Conservation (phyloP, 257 asterid genomes). For the Linderniella brevidens region DNA sequence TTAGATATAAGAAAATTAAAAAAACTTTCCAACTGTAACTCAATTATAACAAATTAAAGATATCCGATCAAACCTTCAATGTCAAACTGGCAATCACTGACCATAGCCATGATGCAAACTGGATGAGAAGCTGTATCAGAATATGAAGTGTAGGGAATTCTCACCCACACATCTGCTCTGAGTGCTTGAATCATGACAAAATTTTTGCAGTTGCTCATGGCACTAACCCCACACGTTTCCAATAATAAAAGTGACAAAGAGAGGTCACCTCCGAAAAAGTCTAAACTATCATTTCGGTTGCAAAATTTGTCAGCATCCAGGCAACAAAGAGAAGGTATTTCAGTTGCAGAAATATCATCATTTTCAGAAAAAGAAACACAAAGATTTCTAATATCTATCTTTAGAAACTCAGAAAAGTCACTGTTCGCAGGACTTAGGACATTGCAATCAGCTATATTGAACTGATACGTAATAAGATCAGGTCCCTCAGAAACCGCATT, state of each 20-base stretch:
- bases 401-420: conserved; percentile 35
- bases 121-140: conserved; percentile 24
- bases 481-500: conserved; percentile 23
- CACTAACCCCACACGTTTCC: conserved; percentile 22
- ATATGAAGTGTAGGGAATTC: conserved; percentile 41
- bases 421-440: conserved; percentile 39
- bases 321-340: conserved; percentile 61
- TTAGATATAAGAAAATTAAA: conserved; percentile 4
- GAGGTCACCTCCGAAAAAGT: conserved; percentile 59
- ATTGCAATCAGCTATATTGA: conserved; percentile 51
- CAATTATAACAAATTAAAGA: background rate
- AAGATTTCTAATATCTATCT: conserved; percentile 41
- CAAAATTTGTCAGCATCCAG: conserved; percentile 42
- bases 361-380: conserved; percentile 21
- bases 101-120: conserved; percentile 44
- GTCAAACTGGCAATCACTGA: conserved; percentile 41
- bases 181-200: conserved; percentile 37
- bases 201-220: conserved; percentile 19
- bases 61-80: conserved; percentile 36
- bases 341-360: conserved; percentile 26
- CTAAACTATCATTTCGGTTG: conserved; percentile 44
- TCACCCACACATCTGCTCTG: conserved; percentile 74
- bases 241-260: conserved; percentile 39
- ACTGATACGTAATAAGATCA: conserved; percentile 19
- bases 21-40: background rate